Conservation (phyloP, 164 flowering plant species). For the Chimonanthus praecox region DNA sequence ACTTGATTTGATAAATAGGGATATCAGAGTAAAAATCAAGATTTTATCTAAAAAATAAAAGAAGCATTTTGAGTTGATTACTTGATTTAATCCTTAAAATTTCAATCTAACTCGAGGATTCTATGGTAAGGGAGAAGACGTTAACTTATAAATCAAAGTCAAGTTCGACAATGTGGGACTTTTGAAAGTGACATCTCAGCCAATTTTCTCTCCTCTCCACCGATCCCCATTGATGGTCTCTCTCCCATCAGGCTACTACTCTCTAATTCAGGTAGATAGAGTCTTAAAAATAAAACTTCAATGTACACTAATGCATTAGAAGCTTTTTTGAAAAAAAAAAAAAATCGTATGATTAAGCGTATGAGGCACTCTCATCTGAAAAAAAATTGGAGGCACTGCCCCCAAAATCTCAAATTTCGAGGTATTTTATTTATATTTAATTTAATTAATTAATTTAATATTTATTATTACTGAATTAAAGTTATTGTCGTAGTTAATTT, state of each 20-base stretch:
- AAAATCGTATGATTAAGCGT: too few relatives aligned
- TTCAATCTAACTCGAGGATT: not conserved
- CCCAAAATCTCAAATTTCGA: too few relatives aligned
- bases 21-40: not conserved
- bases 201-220: not conserved
- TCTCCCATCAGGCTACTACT: not conserved
- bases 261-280: not conserved
- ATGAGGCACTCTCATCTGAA: too few relatives aligned
- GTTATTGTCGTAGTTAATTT: too few relatives aligned
- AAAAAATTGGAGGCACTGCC: too few relatives aligned
- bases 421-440: too few relatives aligned
- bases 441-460: too few relatives aligned
- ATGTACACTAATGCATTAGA: too few relatives aligned
- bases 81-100: not conserved
- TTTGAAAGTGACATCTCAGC: not conserved
- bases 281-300: not conserved
- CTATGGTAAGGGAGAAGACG: not conserved
- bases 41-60: not conserved
- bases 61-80: not conserved
- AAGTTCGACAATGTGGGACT: not conserved
- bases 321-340: too few relatives aligned
- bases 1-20: too few relatives aligned
- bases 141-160: too few relatives aligned
- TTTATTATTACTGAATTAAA: too few relatives aligned
- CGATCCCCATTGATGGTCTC: not conserved